Evolutionary conservation across 140 eudicot species (phyloP), one percentile per base, ranked within the genome.

Genomic region (Anethum foeniculum): DNA sequence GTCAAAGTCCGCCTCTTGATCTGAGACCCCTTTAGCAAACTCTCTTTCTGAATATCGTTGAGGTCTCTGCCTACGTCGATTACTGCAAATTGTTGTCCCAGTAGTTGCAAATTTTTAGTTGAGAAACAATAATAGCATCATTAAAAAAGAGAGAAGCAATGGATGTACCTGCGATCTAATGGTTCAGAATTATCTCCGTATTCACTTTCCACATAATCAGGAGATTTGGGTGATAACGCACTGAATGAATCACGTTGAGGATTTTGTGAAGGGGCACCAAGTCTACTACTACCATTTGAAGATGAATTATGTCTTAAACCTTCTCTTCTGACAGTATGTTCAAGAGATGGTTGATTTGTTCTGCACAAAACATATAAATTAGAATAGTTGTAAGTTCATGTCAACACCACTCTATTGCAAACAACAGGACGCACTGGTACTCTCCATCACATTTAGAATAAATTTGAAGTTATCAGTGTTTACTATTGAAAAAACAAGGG

Each of bases 201-300:
- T 7, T 86, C 91, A 48, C 75, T 84, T 79, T 83, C 91, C 77
- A 87, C 88, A 46, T 89, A 67, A 54, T 89, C 85, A 56, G 82
- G 85, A 49, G 94, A 91, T 21, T 86, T 85, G 1, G 96, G 93
- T 46, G 97, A 95, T 19, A 83, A 86, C 0, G 85, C 83, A 69
- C 86, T 80, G 82, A 88, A 90, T 3, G 93, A 79, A 69, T 71
- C 82, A 15, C 80, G 84, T 54, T 74, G 88, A 44, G 88, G 78
- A 80, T 77, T 25, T 13, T 67, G 91, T 43, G 86, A 77, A 32
- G 92, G 81, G 77, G 88, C 90, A 49, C 38, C 80, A 89, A 77
- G 81, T 85, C 86, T 86, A 81, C 97, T 97, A 65, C 86, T 86
- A 80, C 97, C 97, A 58, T 95, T 95, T 80, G 84, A 65, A 64